phyloP scores from a whole-genome alignment of 2,329 filamentous ascomycete species.

The Fusarium nygamai region DNA sequence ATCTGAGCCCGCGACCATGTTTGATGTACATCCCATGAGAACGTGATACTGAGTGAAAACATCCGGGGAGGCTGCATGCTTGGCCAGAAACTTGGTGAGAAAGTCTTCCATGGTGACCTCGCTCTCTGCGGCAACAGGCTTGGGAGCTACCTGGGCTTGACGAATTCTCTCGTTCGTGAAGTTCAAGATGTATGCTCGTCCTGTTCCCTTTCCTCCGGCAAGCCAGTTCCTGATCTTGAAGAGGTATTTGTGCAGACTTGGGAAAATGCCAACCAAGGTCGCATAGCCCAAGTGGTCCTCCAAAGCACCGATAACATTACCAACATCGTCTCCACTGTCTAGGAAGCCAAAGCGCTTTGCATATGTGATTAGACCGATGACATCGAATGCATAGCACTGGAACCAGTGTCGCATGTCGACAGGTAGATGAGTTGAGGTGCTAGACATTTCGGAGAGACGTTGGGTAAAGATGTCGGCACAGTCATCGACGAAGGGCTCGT shows the following conservation, averaged over 20 bases:
- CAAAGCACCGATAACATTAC: slow-evolving; percentile 9
- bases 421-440: accelerated
- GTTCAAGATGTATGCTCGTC: slow-evolving; percentile 11
- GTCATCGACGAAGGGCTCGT: slow-evolving; percentile 19
- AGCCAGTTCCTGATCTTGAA: slow-evolving; percentile 16
- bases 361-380: slow-evolving; percentile 29
- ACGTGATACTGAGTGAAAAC: slow-evolving; percentile 31
- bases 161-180: slow-evolving; percentile 18
- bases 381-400: slow-evolving; percentile 30
- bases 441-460: slow-evolving; percentile 2
- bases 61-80: slow-evolving; percentile 20
- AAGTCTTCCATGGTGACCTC: slow-evolving; percentile 30
- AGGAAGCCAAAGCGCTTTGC: slow-evolving; percentile 22
- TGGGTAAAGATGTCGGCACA: slow-evolving; percentile 15
- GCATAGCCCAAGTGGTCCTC: slow-evolving; percentile 14
- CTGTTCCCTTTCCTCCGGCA: neutral
- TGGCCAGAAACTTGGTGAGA: slow-evolving; percentile 36
- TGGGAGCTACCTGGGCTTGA: slow-evolving; percentile 1
- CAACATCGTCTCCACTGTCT: slow-evolving; percentile 15
- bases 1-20: slow-evolving; percentile 39
- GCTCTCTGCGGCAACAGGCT: neutral
- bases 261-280: slow-evolving; percentile 2
- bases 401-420: slow-evolving; percentile 29
- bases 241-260: neutral
- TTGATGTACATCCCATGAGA: slow-evolving; percentile 30